Evolutionary conservation across 1,284 basidiomycete genomes (phyloP).

Genomic region (Hemileia vastatrix): DNA sequence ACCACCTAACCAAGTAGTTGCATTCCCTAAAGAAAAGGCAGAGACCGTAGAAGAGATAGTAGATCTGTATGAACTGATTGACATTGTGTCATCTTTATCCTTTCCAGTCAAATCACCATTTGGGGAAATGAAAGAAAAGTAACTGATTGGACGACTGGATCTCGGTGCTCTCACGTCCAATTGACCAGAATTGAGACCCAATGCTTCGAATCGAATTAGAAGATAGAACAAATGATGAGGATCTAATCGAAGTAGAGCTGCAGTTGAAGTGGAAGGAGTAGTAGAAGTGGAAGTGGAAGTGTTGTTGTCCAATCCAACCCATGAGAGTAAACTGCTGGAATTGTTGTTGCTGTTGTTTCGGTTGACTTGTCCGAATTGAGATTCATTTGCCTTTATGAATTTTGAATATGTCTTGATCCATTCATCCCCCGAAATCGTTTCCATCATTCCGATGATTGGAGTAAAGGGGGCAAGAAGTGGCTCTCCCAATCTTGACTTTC

Average conservation of each 20-base stretch:
- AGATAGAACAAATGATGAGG: conserved; percentile 77
- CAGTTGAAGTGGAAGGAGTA: no score
- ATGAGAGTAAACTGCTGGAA: no score
- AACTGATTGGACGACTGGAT: conserved; percentile 52
- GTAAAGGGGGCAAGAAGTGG: no score
- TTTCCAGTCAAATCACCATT: conserved; percentile 9
- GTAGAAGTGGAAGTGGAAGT: no score
- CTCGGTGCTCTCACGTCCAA: conserved; percentile 55
- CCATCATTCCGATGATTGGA: no score
- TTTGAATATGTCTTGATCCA: no score
- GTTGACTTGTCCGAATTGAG: no score
- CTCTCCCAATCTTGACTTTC: no score
- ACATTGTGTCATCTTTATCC: conserved; percentile 54
- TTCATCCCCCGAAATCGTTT: no score
- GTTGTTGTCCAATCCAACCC: no score
- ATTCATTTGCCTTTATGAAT: no score
- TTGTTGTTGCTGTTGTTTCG: no score
- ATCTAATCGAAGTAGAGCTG: conserved; percentile 63
- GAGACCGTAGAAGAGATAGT: conserved; percentile 64
- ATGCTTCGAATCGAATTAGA: conserved; percentile 70
- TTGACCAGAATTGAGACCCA: conserved; percentile 64
- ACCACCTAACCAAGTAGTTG: conserved; percentile 56
- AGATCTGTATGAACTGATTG: conserved; percentile 64
- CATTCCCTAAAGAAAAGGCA: conserved; percentile 60
- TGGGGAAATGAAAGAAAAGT: conserved; percentile 29